Evolutionary conservation across 2,329 filamentous ascomycete genomes (phyloP), one percentile per base, ranked within the genome.

Genomic region (Neobulgaria alba): DNA sequence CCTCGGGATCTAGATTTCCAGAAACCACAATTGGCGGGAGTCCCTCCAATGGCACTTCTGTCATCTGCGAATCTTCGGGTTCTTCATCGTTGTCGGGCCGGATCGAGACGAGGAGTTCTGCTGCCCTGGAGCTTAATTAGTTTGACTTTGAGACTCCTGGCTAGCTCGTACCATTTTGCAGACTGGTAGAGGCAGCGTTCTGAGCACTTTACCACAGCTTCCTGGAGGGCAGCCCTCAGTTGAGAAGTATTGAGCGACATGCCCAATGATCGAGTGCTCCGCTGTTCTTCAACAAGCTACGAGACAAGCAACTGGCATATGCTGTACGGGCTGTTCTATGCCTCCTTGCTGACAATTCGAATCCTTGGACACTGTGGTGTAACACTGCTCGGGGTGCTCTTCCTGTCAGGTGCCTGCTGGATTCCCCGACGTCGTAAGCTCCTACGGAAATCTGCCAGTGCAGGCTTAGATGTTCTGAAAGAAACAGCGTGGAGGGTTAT

Each of bases 101-200:
- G 29, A 96, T 78, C 2, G 92, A 84, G 57, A 85, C 86, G 43
- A 96, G 77, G 51, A 96, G 79, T 66, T 98, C 92, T 55, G 92
- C 90, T 35, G 89, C 86, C 90, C 90, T 95, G 58, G 33, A 16
- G 29, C 17, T 29, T 47, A 23, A 26, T 56, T 34, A 55, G 50
- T 17, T 48, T 17, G 30, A 18, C 35, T 41, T 20, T 14, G 36
- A 29, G 19, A 21, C 36, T 39, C 12, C 37, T 16, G 3, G 10
- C 30, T 29, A 29, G 14, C 23, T 20, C 55, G 42, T 61, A 95
- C 92, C 92, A 98, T 78, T 96, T 96, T 19, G 92, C 82, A 5
- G 90, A 92, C 57, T 95, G 89, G 58, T 95, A 96, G 10, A 98
- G 74, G 62, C 92, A 95, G 61, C 92, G 73, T 61, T 98, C 92